Conservation (phyloP, 2,329 filamentous ascomycete species). For the Cyanodermella asteris region DNA sequence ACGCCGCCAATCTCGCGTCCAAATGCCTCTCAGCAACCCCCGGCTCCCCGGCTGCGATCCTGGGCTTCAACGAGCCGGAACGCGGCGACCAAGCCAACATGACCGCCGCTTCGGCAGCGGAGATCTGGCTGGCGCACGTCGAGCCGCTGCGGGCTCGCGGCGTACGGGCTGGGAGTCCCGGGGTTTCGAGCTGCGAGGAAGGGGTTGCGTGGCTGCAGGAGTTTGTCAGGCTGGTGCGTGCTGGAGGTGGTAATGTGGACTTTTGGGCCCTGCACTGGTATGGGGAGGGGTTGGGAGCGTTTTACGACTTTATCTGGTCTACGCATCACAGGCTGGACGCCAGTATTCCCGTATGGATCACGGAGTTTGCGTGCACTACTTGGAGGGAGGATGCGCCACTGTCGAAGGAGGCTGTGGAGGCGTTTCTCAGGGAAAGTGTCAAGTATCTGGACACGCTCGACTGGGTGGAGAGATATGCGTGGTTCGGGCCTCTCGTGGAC, state of each 20-base stretch:
- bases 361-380: slow-evolving; percentile 6
- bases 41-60: slow-evolving; percentile 16
- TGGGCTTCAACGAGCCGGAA: slow-evolving; percentile 25
- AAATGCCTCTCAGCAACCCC: slow-evolving; percentile 8
- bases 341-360: background rate
- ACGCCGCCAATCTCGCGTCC: slow-evolving; percentile 2
- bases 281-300: slow-evolving; percentile 2
- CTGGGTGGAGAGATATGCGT: slow-evolving; percentile 4
- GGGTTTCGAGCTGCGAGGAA: slow-evolving; percentile 3
- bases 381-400: slow-evolving; percentile 1
- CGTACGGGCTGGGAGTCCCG: slow-evolving; percentile 11
- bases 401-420: slow-evolving; percentile 2
- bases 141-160: slow-evolving; percentile 7
- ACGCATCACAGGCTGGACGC: slow-evolving; percentile 4
- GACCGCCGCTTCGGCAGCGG: slow-evolving; percentile 13
- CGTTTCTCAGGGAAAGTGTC: slow-evolving; percentile 5
- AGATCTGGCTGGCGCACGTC: slow-evolving; percentile 6
- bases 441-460: slow-evolving; percentile 6
- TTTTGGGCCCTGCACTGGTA: slow-evolving; percentile 6
- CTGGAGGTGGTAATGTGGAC: slow-evolving; percentile 4
- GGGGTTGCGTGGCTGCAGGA: slow-evolving; percentile 5
- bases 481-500: slow-evolving; percentile 2
- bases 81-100: slow-evolving; percentile 7
- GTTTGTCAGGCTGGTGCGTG: slow-evolving; percentile 5
- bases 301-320: slow-evolving; percentile 4